A percentile compares a stretch with the other conserved stretches of the same genome.
Evolutionary conservation across 768 basidiomycete genomes (phyloP).

Genomic region (Tremella fuciformis): DNA sequence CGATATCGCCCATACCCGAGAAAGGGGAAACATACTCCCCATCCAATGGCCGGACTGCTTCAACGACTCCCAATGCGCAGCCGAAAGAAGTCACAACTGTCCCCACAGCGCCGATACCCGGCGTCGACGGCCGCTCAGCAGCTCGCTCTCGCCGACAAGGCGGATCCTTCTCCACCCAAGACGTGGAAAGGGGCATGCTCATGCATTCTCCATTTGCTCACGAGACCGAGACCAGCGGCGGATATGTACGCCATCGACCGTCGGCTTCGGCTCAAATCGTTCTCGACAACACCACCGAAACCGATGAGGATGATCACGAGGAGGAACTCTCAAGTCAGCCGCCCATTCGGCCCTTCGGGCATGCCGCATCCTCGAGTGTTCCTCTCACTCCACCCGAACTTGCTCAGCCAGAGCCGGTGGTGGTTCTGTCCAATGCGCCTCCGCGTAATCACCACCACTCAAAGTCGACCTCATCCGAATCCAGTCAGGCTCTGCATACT

Average conservation of each 20-base stretch:
- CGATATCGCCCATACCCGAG: constrained; percentile 52
- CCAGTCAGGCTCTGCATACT: constrained; percentile 48
- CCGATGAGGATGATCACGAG: constrained; percentile 25
- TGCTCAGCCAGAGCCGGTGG: constrained; percentile 14
- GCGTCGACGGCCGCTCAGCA: constrained; percentile 30
- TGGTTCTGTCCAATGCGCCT: constrained; percentile 43
- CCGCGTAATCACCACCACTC: constrained; percentile 22
- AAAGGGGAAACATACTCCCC: constrained; percentile 48
- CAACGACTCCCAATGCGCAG: constrained; percentile 12
- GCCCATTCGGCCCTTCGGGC: not conserved
- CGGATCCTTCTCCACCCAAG: constrained; percentile 91
- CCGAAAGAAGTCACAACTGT: constrained; percentile 20
- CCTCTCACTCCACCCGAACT: constrained; percentile 29
- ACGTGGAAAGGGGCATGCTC: constrained; percentile 81
- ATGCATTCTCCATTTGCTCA: constrained; percentile 40
- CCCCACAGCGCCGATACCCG: not conserved
- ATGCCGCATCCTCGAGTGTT: not conserved
- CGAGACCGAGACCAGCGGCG: constrained; percentile 1
- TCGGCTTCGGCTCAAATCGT: constrained; percentile 26
- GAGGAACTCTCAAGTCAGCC: constrained; percentile 7
- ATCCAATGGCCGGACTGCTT: constrained; percentile 17
- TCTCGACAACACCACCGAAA: constrained; percentile 23
- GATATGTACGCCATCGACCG: constrained; percentile 30
- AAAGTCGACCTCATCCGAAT: constrained; percentile 52
- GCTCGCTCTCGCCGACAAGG: constrained; percentile 69